phyloP scores from a whole-genome alignment of 1,139 yeast species.

The Debaryomyces fabryi region DNA sequence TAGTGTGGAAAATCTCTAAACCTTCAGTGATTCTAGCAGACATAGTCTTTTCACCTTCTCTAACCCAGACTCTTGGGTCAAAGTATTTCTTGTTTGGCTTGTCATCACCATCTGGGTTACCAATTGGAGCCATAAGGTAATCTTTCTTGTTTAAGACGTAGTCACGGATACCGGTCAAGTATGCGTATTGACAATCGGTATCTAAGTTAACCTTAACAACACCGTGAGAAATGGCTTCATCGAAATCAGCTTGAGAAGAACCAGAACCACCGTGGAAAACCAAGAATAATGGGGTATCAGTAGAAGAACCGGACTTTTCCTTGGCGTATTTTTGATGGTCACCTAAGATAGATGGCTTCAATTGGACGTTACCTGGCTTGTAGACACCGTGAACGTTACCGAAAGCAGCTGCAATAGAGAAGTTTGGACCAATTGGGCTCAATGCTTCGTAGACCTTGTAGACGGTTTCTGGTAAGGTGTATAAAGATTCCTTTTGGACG shows the following conservation, averaged over 20 bases:
- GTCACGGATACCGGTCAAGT: slow-evolving; percentile 96
- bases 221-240: slow-evolving; percentile 88
- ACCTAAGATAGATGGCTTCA: slow-evolving; percentile 91
- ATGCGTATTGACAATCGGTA: slow-evolving; percentile 98
- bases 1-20: slow-evolving; percentile 83
- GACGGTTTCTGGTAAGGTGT: slow-evolving; percentile 96
- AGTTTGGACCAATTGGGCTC: slow-evolving; percentile 91
- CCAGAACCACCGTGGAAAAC: slow-evolving; percentile 99
- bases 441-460: slow-evolving; percentile 89
- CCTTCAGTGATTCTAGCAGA: slow-evolving; percentile 80
- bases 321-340: slow-evolving; percentile 90
- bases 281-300: slow-evolving; percentile 82
- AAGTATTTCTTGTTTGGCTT: slow-evolving; percentile 99
- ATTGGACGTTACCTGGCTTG: slow-evolving; percentile 97
- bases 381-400: slow-evolving; percentile 99
- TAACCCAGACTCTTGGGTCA: slow-evolving; percentile 99
- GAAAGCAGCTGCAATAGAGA: slow-evolving; percentile 99
- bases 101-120: slow-evolving; percentile 99
- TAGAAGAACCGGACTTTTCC: slow-evolving; percentile 57
- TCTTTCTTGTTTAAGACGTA: slow-evolving; percentile 95
- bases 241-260: slow-evolving; percentile 88
- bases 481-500: slow-evolving; percentile 83
- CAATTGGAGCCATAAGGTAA: slow-evolving; percentile 84
- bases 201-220: slow-evolving; percentile 99
- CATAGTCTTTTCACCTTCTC: slow-evolving; percentile 99